Evolutionary conservation across 129 eudicot genomes (phyloP), one percentile per base, ranked within the genome.

Genomic region (Tagetes erecta): DNA sequence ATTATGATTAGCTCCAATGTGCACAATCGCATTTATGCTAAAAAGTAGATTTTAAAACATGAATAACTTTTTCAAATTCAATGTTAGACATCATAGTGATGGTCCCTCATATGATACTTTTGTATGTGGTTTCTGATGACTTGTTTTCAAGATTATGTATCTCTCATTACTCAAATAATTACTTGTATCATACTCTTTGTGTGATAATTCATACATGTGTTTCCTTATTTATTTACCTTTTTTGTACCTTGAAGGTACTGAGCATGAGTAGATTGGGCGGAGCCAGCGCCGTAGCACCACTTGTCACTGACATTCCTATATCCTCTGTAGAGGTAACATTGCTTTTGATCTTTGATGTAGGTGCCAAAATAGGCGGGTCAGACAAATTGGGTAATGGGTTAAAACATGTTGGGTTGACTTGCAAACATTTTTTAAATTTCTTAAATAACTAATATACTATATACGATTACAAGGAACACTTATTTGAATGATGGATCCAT

Each of bases 251-350:
- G 69, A 81, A 92, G 98, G 98, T 92, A 82, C 76, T 92, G 86
- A 92, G 98, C 88, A 89, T 92, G 96, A 92, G 98, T 83, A 81
- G 98, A 86, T 70, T 92, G 80, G 98, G 98, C 49, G 98, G 91
- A 75, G 96, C 98, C 42, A 96, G 92, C 10, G 98, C 98, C 1
- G 98, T 90, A 64, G 98, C 96, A 7, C 98, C 98, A 9, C 97
- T 94, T 30, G 92, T 94, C 79, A 88, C 98, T 41, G 98, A 94
- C 84, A 88, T 88, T 73, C 98, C 97, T 71, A 81, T 94, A 80
- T 89, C 96, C 12, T 87, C 95, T 0, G 86, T 86, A 11, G 95
- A 92, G 98, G 98, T 92, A 87, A 75, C 58, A 38, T 42, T 20
- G 13, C 8, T 12, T 14, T 59, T 60, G 53, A 46, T 49, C 40